These are phyloP conservation scores for Myriosclerotinia curreyana DNA, from an alignment of 2,329 filamentous ascomycete genomes.

Conservation along the genomic window DNA sequence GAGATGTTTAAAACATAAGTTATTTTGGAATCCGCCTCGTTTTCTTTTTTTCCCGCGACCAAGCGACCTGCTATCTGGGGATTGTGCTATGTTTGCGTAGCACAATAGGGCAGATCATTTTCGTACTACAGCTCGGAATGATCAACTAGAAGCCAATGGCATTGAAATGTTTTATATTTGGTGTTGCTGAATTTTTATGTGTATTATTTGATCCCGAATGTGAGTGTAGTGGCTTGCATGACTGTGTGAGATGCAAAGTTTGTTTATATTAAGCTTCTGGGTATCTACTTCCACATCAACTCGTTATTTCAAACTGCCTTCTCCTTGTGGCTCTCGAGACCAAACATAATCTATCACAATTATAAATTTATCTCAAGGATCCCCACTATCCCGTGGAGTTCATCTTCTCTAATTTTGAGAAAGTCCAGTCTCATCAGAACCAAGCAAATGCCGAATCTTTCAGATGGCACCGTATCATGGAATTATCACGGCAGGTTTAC, in stretches of 20 bases:
- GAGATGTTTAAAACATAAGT: background rate
- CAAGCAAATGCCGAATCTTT: slow-evolving; percentile 7
- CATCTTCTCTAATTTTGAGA: background rate
- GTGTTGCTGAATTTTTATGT: background rate
- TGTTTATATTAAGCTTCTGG: slow-evolving; percentile 5
- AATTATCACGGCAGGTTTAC: slow-evolving; percentile 17
- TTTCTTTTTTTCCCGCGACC: background rate
- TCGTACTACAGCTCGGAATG: background rate
- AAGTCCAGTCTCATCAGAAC: background rate
- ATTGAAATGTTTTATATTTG: background rate
- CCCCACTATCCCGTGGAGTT: background rate
- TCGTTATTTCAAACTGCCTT: background rate
- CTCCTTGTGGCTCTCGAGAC: background rate
- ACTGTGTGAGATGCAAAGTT: background rate
- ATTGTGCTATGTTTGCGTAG: slow-evolving; percentile 8
- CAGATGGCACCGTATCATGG: slow-evolving; percentile 22
- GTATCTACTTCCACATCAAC: background rate
- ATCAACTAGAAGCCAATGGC: background rate
- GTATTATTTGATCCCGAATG: background rate
- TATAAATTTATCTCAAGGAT: background rate
- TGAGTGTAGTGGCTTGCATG: background rate
- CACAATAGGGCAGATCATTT: slow-evolving; percentile 4
- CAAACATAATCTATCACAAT: background rate
- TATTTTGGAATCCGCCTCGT: background rate
- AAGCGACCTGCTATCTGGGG: background rate